phyloP scores from a whole-genome alignment of 1,139 yeast species.

The Magnusiomyces ingens region DNA sequence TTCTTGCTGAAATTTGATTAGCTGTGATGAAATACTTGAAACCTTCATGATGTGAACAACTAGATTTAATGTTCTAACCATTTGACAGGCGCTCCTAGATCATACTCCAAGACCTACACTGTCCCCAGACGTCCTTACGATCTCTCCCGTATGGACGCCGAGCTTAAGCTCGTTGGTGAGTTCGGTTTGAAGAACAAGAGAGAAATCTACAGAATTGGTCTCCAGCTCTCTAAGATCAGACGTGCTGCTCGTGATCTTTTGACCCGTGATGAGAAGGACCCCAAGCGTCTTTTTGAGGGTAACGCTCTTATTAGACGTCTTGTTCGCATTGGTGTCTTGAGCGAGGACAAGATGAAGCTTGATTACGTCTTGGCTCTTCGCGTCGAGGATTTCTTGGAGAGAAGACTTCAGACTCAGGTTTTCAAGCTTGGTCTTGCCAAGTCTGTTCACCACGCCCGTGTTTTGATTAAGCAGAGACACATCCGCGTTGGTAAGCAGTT shows the following conservation, averaged over 20 bases:
- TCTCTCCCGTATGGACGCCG: conserved; percentile 98
- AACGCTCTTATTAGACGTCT: conserved; percentile 96
- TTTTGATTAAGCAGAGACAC: conserved; percentile 97
- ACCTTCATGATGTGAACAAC: background rate
- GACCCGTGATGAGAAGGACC: conserved; percentile 99
- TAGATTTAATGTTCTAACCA: conserved; percentile 5
- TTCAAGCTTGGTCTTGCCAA: conserved; percentile 99
- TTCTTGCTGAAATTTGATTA: background rate
- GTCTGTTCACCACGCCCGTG: conserved; percentile 99
- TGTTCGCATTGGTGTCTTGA: conserved; percentile 96
- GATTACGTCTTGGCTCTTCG: conserved; percentile 99
- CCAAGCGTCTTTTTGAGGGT: conserved; percentile 99
- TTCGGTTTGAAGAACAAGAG: conserved; percentile 99
- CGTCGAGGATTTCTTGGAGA: conserved; percentile 98
- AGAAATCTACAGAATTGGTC: conserved; percentile 98
- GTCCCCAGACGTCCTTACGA: conserved; percentile 99
- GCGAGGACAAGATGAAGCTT: conserved; percentile 99
- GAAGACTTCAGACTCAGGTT: conserved; percentile 99
- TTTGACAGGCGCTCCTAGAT: conserved; percentile 58
- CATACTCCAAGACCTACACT: conserved; percentile 98
- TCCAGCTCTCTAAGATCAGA: conserved; percentile 99
- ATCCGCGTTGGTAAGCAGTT: conserved; percentile 99
- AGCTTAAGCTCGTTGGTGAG: conserved; percentile 99
- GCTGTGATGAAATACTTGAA: background rate
- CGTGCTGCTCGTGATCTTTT: conserved; percentile 99